Base-by-base conservation (phyloP, 2,329 filamentous ascomycete species). In the Fusarium verrucosum region DNA sequence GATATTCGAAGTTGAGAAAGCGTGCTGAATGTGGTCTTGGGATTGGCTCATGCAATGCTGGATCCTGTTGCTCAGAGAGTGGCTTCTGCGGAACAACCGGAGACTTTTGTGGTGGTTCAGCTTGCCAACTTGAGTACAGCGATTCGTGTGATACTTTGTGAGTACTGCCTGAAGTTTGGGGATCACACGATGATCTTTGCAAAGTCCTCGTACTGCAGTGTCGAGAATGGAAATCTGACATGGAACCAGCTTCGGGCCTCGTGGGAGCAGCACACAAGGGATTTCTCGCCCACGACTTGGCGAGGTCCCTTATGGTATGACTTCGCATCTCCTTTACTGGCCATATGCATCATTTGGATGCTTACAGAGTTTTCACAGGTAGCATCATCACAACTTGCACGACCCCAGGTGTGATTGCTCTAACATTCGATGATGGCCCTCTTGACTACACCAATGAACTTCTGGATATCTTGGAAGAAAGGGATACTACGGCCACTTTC, bases 401-500 rank as follows among this genome's bases (percentile, higher is more conserved):
- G 2, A 58, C 58, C 13, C 74, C 76, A 1, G 77, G 75, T 20
- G 72, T 73, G 51, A 72, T 81, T 33, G 81, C 81, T 2, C 71
- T 83, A 23, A 82, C 80, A 1, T 82, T 78, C 64, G 82, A 83
- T 60, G 81, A 83, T 47, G 81, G 81, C 0, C 81, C 82, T 1
- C 79, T 74, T 55, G 51, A 62, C 5, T 82, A 77, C 65, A 84
- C 82, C 6, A 61, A 65, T 8, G 68, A 72, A 10, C 67, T 84
- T 7, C 76, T 84, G 22, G 76, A 81, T 53, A 46, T 76, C 1
- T 60, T 81, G 13, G 70, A 73, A 20, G 38, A 70, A 5, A 66
- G 71, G 26, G 41, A 73, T 7, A 69, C 74, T 50, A 76, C 74
- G 42, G 79, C 76, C 8, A 81, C 79, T 20, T 79, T 77, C 68